phyloP scores from a whole-genome alignment of 768 basidiomycete genomes.

The Auriscalpium microsporum region DNA sequence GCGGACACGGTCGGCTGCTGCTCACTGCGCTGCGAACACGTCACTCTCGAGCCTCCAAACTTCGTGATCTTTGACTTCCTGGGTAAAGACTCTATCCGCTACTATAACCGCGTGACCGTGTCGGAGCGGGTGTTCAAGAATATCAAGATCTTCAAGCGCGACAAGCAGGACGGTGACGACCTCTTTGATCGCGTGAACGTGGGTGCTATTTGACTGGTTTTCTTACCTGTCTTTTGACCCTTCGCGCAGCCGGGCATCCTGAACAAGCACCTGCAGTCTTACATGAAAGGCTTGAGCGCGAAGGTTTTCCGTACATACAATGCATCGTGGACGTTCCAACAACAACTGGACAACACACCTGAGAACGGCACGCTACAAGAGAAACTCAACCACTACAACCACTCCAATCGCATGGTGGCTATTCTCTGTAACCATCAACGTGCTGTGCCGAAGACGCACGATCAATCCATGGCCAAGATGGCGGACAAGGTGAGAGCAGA shows the following conservation, averaged over 20 bases:
- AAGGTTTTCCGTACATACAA: slow-evolving; percentile 99
- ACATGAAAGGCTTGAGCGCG: slow-evolving; percentile 97
- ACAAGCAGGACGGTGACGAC: slow-evolving; percentile 79
- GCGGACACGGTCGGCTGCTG: slow-evolving; percentile 99
- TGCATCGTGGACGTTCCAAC: slow-evolving; percentile 92
- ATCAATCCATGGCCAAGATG: slow-evolving; percentile 92
- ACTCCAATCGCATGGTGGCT: slow-evolving; percentile 94
- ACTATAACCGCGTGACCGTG: slow-evolving; percentile 86
- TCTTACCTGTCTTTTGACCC: not conserved
- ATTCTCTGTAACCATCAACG: slow-evolving; percentile 99
- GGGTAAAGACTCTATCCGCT: slow-evolving; percentile 98
- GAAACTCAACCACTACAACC: slow-evolving; percentile 94
- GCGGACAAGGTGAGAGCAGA: slow-evolving; percentile 62
- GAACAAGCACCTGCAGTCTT: slow-evolving; percentile 86
- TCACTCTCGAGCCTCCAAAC: slow-evolving; percentile 84
- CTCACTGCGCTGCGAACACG: slow-evolving; percentile 93
- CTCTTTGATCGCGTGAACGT: slow-evolving; percentile 95
- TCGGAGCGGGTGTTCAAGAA: slow-evolving; percentile 96
- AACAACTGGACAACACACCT: slow-evolving; percentile 72
- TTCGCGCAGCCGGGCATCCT: slow-evolving; percentile 61
- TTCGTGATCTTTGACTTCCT: slow-evolving; percentile 93
- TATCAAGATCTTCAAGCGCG: slow-evolving; percentile 92
- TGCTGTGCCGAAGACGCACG: slow-evolving; percentile 86
- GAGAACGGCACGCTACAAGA: slow-evolving; percentile 77
- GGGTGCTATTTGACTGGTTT: slow-evolving; percentile 23